phyloP scores from a whole-genome alignment of 1,139 yeast genomes.

The Blastobotrys aristatus region DNA sequence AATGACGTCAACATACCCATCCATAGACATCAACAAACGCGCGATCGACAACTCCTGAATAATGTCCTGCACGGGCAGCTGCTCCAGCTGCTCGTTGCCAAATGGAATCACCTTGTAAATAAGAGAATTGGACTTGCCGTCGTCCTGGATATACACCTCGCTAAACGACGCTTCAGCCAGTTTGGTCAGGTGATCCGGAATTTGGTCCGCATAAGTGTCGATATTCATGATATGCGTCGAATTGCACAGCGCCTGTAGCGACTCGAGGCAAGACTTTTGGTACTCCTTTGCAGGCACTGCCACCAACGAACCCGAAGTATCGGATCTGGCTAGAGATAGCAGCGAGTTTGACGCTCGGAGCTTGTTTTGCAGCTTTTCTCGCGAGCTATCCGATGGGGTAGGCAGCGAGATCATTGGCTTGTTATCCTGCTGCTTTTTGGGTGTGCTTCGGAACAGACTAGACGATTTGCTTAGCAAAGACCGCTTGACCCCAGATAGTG shows the following conservation, averaged over 20 bases:
- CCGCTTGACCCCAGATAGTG: constrained; percentile 12
- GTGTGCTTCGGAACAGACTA: constrained; percentile 2
- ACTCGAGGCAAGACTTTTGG: constrained; percentile 30
- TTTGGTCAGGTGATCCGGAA: constrained; percentile 28
- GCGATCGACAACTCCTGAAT: constrained; percentile 47
- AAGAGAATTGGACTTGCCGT: constrained; percentile 14
- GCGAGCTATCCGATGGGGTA: constrained; percentile 49
- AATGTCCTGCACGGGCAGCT: constrained; percentile 41
- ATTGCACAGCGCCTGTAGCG: constrained; percentile 37
- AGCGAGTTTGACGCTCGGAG: constrained; percentile 50
- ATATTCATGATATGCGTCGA: constrained; percentile 32
- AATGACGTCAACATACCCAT: constrained; percentile 42
- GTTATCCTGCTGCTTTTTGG: constrained; percentile 8
- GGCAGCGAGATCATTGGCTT: constrained; percentile 52
- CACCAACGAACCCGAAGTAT: constrained; percentile 25
- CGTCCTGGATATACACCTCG: constrained; percentile 39
- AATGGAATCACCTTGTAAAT: constrained; percentile 50
- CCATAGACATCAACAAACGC: constrained; percentile 34
- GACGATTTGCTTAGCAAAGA: constrained; percentile 14
- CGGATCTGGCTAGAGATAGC: constrained; percentile 36
- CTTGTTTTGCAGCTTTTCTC: constrained; percentile 50
- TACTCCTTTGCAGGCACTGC: constrained; percentile 33
- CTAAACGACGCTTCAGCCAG: constrained; percentile 45
- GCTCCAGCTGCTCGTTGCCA: constrained; percentile 41
- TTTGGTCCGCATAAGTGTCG: constrained; percentile 27